Evolutionary conservation across 495 filamentous ascomycete genomes (phyloP).

Genomic region (Trichoderma virens): DNA sequence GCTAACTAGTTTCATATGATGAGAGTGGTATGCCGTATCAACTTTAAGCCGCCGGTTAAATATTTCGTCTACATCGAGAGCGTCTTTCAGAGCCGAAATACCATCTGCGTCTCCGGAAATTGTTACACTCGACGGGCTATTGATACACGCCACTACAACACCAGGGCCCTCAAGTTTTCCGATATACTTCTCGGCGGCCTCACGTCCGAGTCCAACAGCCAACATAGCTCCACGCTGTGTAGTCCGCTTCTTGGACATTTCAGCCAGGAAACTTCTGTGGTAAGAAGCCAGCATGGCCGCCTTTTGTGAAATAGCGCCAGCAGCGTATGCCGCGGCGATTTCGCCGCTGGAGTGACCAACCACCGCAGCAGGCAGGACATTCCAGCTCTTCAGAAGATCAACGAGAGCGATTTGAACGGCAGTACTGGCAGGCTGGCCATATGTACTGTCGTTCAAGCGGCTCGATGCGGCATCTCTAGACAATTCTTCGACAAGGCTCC

Average conservation of each 20-base stretch:
- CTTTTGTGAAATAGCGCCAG: slow-evolving; percentile 30
- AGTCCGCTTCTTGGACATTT: slow-evolving; percentile 31
- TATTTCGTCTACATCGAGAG: slow-evolving; percentile 31
- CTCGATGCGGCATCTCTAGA: slow-evolving; percentile 29
- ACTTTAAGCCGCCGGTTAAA: slow-evolving; percentile 45
- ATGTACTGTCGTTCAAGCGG: slow-evolving; percentile 26
- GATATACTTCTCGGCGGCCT: slow-evolving; percentile 34
- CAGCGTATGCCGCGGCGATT: slow-evolving; percentile 36
- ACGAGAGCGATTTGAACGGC: slow-evolving; percentile 48
- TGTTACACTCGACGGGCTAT: slow-evolving; percentile 46
- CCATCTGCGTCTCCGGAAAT: slow-evolving; percentile 42
- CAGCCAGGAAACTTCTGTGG: slow-evolving; percentile 37
- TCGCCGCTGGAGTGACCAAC: slow-evolving; percentile 62
- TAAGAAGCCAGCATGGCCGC: slow-evolving; percentile 21
- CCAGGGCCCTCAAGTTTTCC: slow-evolving; percentile 24
- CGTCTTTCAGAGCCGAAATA: slow-evolving; percentile 32
- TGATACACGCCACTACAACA: slow-evolving; percentile 45
- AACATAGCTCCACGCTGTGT: slow-evolving; percentile 43
- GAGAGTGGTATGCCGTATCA: slow-evolving; percentile 46
- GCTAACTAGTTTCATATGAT: slow-evolving; percentile 43
- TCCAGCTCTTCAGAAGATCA: slow-evolving; percentile 47
- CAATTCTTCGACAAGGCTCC: neutral
- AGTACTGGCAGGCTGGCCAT: slow-evolving; percentile 46
- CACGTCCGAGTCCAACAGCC: slow-evolving; percentile 42
- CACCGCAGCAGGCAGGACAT: slow-evolving; percentile 43